A percentile compares a stretch with the other conserved stretches of the same genome.
These are phyloP conservation scores for Dalbergia cultrata DNA, from an alignment of 306 rosid genomes.

Conservation along the genomic window DNA sequence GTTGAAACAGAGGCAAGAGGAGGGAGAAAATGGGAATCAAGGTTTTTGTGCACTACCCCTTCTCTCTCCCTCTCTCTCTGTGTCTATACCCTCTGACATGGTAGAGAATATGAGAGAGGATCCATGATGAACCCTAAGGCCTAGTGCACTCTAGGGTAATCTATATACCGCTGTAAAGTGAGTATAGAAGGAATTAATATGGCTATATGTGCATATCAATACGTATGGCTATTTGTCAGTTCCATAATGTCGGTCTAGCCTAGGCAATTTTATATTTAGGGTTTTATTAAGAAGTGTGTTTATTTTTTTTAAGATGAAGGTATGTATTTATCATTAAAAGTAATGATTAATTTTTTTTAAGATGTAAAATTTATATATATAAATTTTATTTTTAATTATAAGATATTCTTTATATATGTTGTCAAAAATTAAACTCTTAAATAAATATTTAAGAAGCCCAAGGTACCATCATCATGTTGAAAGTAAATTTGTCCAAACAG, in stretches of 20 bases:
- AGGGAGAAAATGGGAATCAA: conserved; percentile 32
- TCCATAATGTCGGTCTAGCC: not conserved
- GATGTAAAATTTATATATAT: too few relatives aligned
- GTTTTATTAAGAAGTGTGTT: too few relatives aligned
- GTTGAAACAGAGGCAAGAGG: conserved; percentile 54
- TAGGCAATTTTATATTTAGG: not conserved
- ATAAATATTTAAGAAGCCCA: too few relatives aligned
- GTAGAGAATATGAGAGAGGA: not conserved
- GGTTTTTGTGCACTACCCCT: conserved; percentile 46
- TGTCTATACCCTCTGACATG: conserved; percentile 38
- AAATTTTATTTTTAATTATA: too few relatives aligned
- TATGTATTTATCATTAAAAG: too few relatives aligned
- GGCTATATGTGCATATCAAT: not conserved
- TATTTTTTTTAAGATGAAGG: too few relatives aligned
- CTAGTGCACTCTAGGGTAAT: not conserved
- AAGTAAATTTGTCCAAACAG: too few relatives aligned
- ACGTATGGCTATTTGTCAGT: not conserved
- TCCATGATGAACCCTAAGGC: conserved; percentile 43
- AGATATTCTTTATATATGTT: too few relatives aligned
- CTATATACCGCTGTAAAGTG: not conserved
- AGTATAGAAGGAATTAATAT: not conserved
- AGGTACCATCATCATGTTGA: too few relatives aligned
- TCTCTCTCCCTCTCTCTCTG: conserved; percentile 19
- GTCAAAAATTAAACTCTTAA: too few relatives aligned
- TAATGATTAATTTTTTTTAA: too few relatives aligned